These are phyloP conservation scores for Dictyostelium capitatum DNA, from an alignment of 78 protist genomes.

Conservation along the genomic window DNA sequence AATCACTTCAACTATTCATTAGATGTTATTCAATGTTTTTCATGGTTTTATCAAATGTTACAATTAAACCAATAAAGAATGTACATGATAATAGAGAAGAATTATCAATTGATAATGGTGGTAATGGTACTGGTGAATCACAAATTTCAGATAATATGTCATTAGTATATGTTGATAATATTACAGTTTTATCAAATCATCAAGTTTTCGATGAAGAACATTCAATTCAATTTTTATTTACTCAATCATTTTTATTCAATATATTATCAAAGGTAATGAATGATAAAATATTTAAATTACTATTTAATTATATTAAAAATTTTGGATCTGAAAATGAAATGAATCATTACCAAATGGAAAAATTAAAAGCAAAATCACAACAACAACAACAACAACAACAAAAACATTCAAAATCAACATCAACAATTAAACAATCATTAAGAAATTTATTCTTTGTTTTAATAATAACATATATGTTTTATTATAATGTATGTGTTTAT, in stretches of 20 bases:
- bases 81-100: background rate
- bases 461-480: background rate
- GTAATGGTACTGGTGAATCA: background rate
- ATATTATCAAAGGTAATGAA: background rate
- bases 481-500: conserved; percentile 11
- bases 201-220: conserved; percentile 15
- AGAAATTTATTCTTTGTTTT: background rate
- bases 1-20: background rate
- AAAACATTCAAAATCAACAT: background rate
- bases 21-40: background rate
- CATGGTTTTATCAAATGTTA: background rate
- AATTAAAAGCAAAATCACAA: background rate
- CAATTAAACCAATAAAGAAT: background rate
- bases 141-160: background rate
- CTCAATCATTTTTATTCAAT: conserved; percentile 11
- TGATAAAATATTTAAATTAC: background rate
- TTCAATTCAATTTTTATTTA: conserved; percentile 19
- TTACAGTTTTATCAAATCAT: conserved; percentile 18
- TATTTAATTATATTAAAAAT: background rate
- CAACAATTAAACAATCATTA: background rate
- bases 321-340: background rate
- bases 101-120: background rate
- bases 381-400: background rate
- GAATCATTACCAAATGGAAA: background rate
- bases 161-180: conserved; percentile 11